Evolutionary conservation across 805 yeast genomes (phyloP), one percentile per base, ranked within the genome.

Genomic region (Ogataea pini): DNA sequence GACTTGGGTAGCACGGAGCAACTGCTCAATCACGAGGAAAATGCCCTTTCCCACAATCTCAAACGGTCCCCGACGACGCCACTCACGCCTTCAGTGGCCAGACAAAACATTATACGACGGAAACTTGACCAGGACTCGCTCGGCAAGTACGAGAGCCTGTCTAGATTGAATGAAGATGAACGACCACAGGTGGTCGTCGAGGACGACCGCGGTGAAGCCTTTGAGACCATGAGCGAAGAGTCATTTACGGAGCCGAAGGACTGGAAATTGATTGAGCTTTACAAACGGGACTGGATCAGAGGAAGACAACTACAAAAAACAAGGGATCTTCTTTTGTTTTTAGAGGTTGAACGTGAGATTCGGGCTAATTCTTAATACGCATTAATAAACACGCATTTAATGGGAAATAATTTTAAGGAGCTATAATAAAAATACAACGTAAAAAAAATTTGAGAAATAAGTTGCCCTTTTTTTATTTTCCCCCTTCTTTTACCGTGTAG

Each of bases 11-110:
- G 19, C 12, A 18, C 14, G 18, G 29, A n/a, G 14, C 24, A 48
- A 18, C 43, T 37, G 18, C n/a, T 18, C 25, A 18, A 39, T 5
- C 6, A 39, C 33, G 24, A 18, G 17, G 24, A 18, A 12, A 34
- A 34, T 13, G 14, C 37, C 2, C 12, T 17, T 32, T n/a, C n/a
- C 13, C 42, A 49, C 8, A 48, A 46, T 13, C 40, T 51, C 28
- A 66, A 66, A 39, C 53, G 70, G 38, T 60, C 63, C 1, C 68
- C 68, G 2, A 58, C 69, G 3, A 64, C 70, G 7, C 70, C 70
- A 3, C 50, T 64, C 36, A 63, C 69, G 9, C 69, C 69, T 5
- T 49, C 59, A 10, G 46, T 59, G 22, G 48, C 51, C n/a, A 56
- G 62, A 45, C 56, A 51, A 34, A 62, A 62, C 42, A 55, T 61